These are phyloP conservation scores for Penicillium sp. DNA, from an alignment of 2,329 filamentous ascomycete genomes.

Conservation along the genomic window DNA sequence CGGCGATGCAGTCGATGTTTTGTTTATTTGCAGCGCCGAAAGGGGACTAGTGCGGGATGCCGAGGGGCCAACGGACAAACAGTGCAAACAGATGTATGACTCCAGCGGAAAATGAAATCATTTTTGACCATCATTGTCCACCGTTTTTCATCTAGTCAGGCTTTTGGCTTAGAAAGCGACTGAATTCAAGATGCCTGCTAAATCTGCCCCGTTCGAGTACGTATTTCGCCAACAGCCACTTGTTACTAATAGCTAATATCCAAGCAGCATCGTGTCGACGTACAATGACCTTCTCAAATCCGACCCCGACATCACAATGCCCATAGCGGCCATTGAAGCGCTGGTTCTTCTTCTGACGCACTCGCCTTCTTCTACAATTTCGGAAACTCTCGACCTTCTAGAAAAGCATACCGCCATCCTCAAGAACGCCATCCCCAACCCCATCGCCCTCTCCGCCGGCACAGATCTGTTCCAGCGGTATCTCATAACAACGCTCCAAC, in stretches of 20 bases:
- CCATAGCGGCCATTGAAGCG: slow-evolving; percentile 88
- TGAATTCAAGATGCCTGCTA: slow-evolving; percentile 20
- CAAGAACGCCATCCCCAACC: slow-evolving; percentile 76
- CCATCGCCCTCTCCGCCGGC: slow-evolving; percentile 86
- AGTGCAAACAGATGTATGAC: slow-evolving; percentile 30
- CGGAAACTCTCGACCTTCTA: slow-evolving; percentile 86
- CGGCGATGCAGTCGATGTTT: slow-evolving; percentile 15
- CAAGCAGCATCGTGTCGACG: slow-evolving; percentile 56
- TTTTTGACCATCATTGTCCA: not conserved
- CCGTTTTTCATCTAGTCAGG: not conserved
- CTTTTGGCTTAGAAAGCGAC: not conserved
- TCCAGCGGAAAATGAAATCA: slow-evolving; percentile 3
- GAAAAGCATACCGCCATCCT: slow-evolving; percentile 72
- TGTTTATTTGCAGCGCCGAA: slow-evolving; percentile 29
- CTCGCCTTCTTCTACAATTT: slow-evolving; percentile 78
- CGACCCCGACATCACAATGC: slow-evolving; percentile 87
- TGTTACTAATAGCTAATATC: slow-evolving; percentile 17
- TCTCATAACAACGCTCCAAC: slow-evolving; percentile 69
- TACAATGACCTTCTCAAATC: slow-evolving; percentile 61
- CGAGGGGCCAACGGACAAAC: slow-evolving; percentile 30
- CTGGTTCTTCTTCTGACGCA: slow-evolving; percentile 81
- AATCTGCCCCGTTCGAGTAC: slow-evolving; percentile 37
- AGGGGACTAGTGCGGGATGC: slow-evolving; percentile 30
- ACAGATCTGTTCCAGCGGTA: slow-evolving; percentile 96
- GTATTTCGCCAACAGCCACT: slow-evolving; percentile 9